These are phyloP conservation scores for Salix udensis DNA, from an alignment of 345 rosid genomes.

Conservation along the genomic window DNA sequence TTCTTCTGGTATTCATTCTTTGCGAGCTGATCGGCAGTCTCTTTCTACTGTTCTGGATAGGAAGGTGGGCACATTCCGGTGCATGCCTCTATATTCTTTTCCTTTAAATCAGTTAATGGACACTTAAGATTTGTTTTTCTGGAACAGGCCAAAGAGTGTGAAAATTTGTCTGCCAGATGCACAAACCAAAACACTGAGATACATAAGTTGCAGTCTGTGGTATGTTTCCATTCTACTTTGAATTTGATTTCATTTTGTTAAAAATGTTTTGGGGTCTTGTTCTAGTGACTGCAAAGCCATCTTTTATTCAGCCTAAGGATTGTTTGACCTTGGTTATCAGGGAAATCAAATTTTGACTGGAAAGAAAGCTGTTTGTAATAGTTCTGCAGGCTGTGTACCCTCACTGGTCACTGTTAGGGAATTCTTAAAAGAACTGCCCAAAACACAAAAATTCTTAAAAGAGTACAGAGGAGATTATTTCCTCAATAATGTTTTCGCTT, in stretches of 20 bases:
- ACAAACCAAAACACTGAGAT: conserved; percentile 58
- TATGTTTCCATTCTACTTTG: conserved; percentile 27
- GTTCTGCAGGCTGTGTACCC: not conserved
- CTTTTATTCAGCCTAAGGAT: not conserved
- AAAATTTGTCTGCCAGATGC: conserved; percentile 51
- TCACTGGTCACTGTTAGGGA: not conserved
- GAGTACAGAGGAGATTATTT: not conserved
- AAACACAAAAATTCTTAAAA: not conserved
- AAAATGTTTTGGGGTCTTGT: not conserved
- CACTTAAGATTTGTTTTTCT: conserved; percentile 13
- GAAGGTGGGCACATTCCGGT: conserved; percentile 50
- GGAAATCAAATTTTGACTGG: not conserved
- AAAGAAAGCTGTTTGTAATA: not conserved
- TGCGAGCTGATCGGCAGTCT: conserved; percentile 75
- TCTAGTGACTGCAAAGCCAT: not conserved
- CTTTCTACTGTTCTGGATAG: conserved; percentile 60
- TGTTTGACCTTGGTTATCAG: not conserved
- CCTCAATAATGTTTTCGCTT: not conserved
- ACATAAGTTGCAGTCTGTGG: conserved; percentile 62
- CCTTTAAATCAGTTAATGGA: conserved; percentile 16
- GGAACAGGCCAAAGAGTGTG: conserved; percentile 66
- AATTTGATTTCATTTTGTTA: not conserved
- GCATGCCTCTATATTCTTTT: not conserved
- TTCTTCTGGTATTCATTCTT: conserved; percentile 69
- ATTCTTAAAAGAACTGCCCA: not conserved